Base-by-base conservation (phyloP, 495 filamentous ascomycete species). In the Penicillium cinerascens region DNA sequence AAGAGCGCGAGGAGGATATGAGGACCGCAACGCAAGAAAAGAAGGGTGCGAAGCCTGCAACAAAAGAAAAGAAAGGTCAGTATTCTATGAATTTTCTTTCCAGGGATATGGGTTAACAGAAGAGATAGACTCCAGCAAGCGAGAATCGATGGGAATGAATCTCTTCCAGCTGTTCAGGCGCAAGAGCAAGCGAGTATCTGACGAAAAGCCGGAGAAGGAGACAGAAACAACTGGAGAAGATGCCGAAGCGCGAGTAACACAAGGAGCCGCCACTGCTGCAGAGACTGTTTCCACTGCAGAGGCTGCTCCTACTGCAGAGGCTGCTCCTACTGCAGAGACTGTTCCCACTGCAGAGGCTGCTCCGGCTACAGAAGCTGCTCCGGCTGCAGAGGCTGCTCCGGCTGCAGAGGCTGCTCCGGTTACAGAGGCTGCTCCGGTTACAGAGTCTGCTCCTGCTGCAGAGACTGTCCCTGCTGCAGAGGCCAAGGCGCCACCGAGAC, bases 1-100 rank as follows among this genome's bases (percentile, higher is more conserved):
- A 77, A 44, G 75, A 83, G 52, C 76, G 85, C 18, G 77, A 82
- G 42, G 80, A 78, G 5, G 81, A 81, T 49, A 49, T 78, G 48
- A 72, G 68, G 42, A 68, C 66, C 6, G 50, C 81, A 78, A 58
- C 71, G 73, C 44, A 60, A 68, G 5, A 29, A 22, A 25, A 33
- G 40, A 80, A 73, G 64, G 76, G 82, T 83, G n/a, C n/a, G n/a
- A n/a, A n/a, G n/a, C n/a, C n/a, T 7, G 50, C 81, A 78, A 58
- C 71, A 72, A 45, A 60, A 68, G 5, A 29, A 22, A 25, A 33
- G 40, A 80, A 73, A 65, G 76, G 82, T 83, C 36, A 61, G 72
- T 67, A 7, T 6, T n/a, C 5, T 11, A 33, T 13, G 29, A 33
- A 15, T 3, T 11, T 49, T 36, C 13, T 42, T n/a, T n/a, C n/a